Conservation (phyloP, 1,139 yeast genomes). For the Debaryomycetaceae sp. region DNA sequence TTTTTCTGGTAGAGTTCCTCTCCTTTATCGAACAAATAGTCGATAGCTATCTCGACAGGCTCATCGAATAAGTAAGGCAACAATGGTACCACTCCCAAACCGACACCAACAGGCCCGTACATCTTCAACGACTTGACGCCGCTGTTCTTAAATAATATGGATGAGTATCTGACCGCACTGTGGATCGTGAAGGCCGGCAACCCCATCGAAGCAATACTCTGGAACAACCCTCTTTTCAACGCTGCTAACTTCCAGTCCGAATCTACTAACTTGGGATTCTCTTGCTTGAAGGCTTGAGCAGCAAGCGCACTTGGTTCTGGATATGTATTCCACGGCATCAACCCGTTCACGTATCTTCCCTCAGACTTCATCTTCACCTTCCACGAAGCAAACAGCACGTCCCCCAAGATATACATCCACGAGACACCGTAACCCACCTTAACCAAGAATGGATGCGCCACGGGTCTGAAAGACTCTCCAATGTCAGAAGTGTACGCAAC, state of each 20-base stretch:
- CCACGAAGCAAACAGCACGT: constrained; percentile 76
- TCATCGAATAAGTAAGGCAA: constrained; percentile 79
- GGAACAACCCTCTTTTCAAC: constrained; percentile 72
- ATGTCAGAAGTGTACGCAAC: constrained; percentile 87
- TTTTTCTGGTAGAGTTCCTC: constrained; percentile 29
- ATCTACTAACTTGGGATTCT: constrained; percentile 30
- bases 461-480: constrained; percentile 88
- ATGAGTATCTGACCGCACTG: constrained; percentile 70
- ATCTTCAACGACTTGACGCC: constrained; percentile 38
- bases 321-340: constrained; percentile 68
- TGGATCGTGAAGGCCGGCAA: constrained; percentile 86
- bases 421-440: constrained; percentile 68
- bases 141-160: constrained; percentile 51
- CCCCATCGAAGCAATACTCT: constrained; percentile 81
- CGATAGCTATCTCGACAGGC: constrained; percentile 73
- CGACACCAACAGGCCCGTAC: constrained; percentile 77
- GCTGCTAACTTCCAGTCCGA: constrained; percentile 66
- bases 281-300: constrained; percentile 26
- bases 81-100: constrained; percentile 73
- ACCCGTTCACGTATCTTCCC: constrained; percentile 60
- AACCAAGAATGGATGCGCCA: constrained; percentile 68
- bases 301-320: constrained; percentile 41
- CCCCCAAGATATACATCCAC: constrained; percentile 78
- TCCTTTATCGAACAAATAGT: constrained; percentile 59
- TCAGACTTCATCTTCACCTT: constrained; percentile 65